phyloP scores from a whole-genome alignment of 2,329 filamentous ascomycete species.

The Arthrobotrys sphaeroides region DNA sequence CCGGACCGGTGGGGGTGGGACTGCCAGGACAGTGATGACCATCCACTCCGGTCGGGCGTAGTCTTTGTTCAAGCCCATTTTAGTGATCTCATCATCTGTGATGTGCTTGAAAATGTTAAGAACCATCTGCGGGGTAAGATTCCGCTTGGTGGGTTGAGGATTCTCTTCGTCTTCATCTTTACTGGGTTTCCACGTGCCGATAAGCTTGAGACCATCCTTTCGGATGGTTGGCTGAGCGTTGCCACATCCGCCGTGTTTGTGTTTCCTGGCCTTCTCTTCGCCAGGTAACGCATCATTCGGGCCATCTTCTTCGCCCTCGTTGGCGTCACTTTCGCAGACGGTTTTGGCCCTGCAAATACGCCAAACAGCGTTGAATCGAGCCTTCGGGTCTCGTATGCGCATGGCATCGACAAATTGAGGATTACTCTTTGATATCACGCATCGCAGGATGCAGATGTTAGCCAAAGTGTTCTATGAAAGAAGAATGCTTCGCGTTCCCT shows the following conservation, averaged over 20 bases:
- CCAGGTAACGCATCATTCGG: constrained; percentile 51
- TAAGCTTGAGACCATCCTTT: constrained; percentile 84
- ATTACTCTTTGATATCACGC: constrained; percentile 72
- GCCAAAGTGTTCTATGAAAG: constrained; percentile 53
- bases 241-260: constrained; percentile 85
- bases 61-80: constrained; percentile 91
- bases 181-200: constrained; percentile 75
- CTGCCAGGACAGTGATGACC: constrained; percentile 92
- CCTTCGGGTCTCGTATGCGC: constrained; percentile 87
- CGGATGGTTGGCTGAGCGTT: constrained; percentile 89
- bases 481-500: constrained; percentile 39
- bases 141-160: constrained; percentile 78
- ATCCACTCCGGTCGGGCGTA: constrained; percentile 99
- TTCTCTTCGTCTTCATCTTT: constrained; percentile 77
- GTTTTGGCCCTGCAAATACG: constrained; percentile 88
- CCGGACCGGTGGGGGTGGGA: constrained; percentile 92
- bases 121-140: constrained; percentile 83
- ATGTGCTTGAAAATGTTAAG: constrained; percentile 88
- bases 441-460: constrained; percentile 56
- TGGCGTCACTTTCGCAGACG: constrained; percentile 81
- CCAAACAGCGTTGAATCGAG: constrained; percentile 93
- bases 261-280: constrained; percentile 60
- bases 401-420: constrained; percentile 83
- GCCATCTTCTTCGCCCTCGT: constrained; percentile 70
- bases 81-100: constrained; percentile 78